Evolutionary conservation across 73 alveolate species (phyloP), one percentile per base, ranked within the genome.

Genomic region (Uronychia binucleata): DNA sequence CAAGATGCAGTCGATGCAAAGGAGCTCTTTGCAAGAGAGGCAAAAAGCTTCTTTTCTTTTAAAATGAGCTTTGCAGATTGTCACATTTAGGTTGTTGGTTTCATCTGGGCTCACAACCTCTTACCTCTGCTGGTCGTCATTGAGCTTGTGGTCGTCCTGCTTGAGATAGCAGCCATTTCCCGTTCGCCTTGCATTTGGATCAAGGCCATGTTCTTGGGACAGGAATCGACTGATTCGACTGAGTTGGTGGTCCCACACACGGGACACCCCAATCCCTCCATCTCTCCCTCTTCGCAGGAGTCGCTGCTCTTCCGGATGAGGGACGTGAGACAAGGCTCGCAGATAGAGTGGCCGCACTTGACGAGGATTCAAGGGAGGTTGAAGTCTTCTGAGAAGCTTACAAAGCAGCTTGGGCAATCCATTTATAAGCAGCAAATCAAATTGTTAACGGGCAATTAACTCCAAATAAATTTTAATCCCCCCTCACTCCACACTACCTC

Each of bases 1-100:
- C 25, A 94, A 83, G n/a, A 94, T 94, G 83, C 98, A 94, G 76
- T 90, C 84, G 30, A 94, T 91, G 77, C 98, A 94, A 34, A 94
- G 85, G 30, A 93, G 34, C 31, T 46, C 57, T 57, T 91, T 74
- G 77, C 92, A 96, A 83, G 75, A 81, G 0, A 82, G 81, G 33
- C 96, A 91, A 79, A 34, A 93, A 33, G 94, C 98, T 80, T 88
- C 67, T 46, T 46, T 46, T 46, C 67, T 46, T 46, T 46, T 46
- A 46, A 46, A 46, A 46, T 46, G 67, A 19, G 19, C 19, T 46
- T 19, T 46, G 67, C 67, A 46, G 19, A 46, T 46, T 11, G 67
- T 46, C 5, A 11, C 67, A 11, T 46, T 5, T 46, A 46, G 19
- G n/a, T 46, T n/a, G n/a, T n/a, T 11, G 67, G 67, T 19, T 11